phyloP scores from a whole-genome alignment of 1,284 basidiomycete genomes.

The Ustilago nuda region DNA sequence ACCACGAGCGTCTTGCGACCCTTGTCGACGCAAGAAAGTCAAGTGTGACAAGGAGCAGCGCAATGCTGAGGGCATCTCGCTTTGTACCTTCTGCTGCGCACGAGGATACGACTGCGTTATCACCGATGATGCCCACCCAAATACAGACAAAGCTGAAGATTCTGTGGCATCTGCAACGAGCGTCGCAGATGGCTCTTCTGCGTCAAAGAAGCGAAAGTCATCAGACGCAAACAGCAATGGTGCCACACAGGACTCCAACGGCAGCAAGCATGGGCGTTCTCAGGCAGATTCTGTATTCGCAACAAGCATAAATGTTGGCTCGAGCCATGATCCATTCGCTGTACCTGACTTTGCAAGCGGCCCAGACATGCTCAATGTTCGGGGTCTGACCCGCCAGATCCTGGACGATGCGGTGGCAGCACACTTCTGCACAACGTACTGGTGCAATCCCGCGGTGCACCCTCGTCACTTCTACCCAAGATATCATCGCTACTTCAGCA shows the following conservation, averaged over 20 bases:
- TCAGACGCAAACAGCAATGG: slow-evolving; percentile 12
- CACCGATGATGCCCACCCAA: slow-evolving; percentile 30
- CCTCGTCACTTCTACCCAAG: slow-evolving; percentile 37
- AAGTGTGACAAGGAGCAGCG: slow-evolving; percentile 50
- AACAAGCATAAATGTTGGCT: not conserved
- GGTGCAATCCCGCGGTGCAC: slow-evolving; percentile 41
- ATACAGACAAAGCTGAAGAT: slow-evolving; percentile 22
- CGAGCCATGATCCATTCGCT: slow-evolving; percentile 12
- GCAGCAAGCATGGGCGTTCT: not conserved
- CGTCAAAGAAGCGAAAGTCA: slow-evolving; percentile 30
- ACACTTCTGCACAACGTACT: slow-evolving; percentile 40
- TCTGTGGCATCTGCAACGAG: not conserved
- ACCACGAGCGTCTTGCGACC: slow-evolving; percentile 51
- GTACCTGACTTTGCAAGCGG: slow-evolving; percentile 16
- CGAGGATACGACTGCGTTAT: slow-evolving; percentile 45
- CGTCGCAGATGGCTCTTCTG: slow-evolving; percentile 3
- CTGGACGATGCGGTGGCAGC: slow-evolving; percentile 33
- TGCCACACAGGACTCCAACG: not conserved
- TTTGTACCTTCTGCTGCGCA: slow-evolving; percentile 40
- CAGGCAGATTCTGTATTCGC: not conserved
- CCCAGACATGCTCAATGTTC: slow-evolving; percentile 31
- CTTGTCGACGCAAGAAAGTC: slow-evolving; percentile 52
- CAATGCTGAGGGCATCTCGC: slow-evolving; percentile 40
- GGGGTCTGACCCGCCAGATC: slow-evolving; percentile 36
- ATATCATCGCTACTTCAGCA: slow-evolving; percentile 28